Conservation (phyloP, 1,284 basidiomycete genomes). For the Sanghuangporus baumii region DNA sequence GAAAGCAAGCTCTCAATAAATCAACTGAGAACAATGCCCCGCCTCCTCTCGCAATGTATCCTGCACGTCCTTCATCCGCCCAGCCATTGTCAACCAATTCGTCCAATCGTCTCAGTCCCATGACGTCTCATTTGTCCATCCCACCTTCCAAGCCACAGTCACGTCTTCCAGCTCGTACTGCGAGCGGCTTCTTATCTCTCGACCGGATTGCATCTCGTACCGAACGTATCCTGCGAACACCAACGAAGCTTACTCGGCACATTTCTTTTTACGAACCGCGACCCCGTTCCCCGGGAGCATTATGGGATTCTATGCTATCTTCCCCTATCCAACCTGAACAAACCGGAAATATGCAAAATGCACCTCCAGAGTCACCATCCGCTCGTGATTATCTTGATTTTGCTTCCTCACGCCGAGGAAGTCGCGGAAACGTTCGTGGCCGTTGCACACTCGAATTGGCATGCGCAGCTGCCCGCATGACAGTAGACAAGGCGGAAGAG, state of each 20-base stretch:
- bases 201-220: conserved; percentile 15
- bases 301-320: conserved; percentile 18
- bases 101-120: neutral
- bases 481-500: neutral
- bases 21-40: conserved; percentile 1
- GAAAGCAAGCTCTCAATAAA: conserved; percentile 12
- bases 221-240: conserved; percentile 9
- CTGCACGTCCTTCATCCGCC: neutral
- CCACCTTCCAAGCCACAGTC: neutral
- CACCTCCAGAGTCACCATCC: conserved; percentile 2
- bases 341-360: neutral
- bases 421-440: neutral
- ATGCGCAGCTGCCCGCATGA: conserved; percentile 16
- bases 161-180: neutral
- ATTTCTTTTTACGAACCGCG: neutral
- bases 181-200: conserved; percentile 9
- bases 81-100: neutral
- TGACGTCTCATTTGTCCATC: neutral
- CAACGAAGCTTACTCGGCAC: conserved; percentile 7
- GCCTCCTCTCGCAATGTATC: conserved; percentile 1
- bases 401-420: conserved; percentile 4
- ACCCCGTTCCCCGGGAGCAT: neutral
- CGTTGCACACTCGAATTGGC: conserved; percentile 15
- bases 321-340: conserved; percentile 12
- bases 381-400: conserved; percentile 15